A percentile compares a stretch with the other conserved stretches of the same genome.
Conservation (phyloP, 495 filamentous ascomycete species). For the Tuber microsphaerosporum region DNA sequence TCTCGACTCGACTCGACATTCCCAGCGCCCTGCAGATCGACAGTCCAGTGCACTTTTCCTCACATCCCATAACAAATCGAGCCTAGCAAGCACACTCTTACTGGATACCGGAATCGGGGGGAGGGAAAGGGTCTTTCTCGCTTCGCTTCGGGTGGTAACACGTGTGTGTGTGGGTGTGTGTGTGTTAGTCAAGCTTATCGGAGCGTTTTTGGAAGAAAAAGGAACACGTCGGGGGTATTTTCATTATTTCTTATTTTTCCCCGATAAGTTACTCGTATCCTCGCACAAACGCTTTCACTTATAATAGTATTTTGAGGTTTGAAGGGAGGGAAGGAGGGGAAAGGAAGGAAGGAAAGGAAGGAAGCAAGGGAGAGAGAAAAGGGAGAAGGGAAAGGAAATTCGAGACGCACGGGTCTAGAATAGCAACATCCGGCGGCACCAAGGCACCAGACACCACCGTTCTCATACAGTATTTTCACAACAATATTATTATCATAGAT, state of each 20-base stretch:
- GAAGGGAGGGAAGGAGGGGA: background rate
- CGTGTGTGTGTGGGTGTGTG: slow-evolving; percentile 1
- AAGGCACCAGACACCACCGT: background rate
- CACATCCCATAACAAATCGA: too few relatives aligned
- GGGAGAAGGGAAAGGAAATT: background rate
- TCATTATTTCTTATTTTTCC: background rate
- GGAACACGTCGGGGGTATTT: background rate
- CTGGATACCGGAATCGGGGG: background rate
- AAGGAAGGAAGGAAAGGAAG: background rate
- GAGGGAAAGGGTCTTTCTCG: background rate
- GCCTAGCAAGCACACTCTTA: background rate
- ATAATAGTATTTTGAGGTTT: background rate
- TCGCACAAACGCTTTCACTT: background rate
- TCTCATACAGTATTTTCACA: background rate
- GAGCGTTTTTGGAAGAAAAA: background rate
- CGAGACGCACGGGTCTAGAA: background rate
- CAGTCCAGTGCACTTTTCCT: background rate
- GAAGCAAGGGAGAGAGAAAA: too few relatives aligned
- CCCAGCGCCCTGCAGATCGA: background rate
- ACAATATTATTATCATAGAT: too few relatives aligned
- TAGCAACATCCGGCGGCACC: background rate
- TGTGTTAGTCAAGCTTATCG: background rate
- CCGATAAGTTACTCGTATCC: background rate
- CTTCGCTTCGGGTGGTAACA: slow-evolving; percentile 3
- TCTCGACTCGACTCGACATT: background rate